These are phyloP conservation scores for Rhodofomes roseus DNA, from an alignment of 1,284 basidiomycete genomes.

Conservation along the genomic window DNA sequence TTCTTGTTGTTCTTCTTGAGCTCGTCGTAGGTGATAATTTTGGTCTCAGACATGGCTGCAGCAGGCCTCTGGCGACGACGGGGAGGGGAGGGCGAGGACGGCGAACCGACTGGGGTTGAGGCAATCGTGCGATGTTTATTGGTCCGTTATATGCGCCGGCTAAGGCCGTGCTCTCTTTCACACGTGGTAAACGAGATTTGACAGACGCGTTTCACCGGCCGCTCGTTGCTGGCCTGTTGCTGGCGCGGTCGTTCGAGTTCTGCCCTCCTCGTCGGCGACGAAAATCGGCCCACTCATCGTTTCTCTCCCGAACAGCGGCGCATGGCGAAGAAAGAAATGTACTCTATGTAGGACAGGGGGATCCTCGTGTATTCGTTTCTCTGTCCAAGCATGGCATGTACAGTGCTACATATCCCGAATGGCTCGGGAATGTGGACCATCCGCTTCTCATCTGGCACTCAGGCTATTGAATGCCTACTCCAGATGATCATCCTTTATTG, in stretches of 20 bases:
- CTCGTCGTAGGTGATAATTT: constrained; percentile 67
- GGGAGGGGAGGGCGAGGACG: constrained; percentile 18
- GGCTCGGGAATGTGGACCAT: too few species aligned
- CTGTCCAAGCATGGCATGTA: too few species aligned
- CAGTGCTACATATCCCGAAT: too few species aligned
- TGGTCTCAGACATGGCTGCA: constrained; percentile 34
- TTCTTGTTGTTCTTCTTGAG: constrained; percentile 73
- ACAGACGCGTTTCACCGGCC: not conserved
- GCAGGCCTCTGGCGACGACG: constrained; percentile 3
- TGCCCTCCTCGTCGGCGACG: not conserved
- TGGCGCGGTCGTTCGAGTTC: not conserved
- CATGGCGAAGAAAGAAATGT: not conserved
- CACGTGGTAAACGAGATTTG: constrained; percentile 12
- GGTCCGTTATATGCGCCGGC: constrained; percentile 9
- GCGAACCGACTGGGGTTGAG: constrained; percentile 11
- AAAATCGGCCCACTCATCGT: not conserved
- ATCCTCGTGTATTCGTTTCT: too few species aligned
- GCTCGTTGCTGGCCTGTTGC: not conserved
- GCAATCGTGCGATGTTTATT: constrained; percentile 10
- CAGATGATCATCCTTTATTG: too few species aligned
- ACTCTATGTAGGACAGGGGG: not conserved
- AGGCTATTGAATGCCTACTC: too few species aligned
- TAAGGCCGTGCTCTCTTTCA: constrained; percentile 10
- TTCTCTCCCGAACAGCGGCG: not conserved
- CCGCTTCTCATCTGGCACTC: too few species aligned